Percentiles rank a stretch among this genome's conserved stretches.
Conservation (phyloP, 2,329 filamentous ascomycete genomes). For the Hypoxylon sp. region DNA sequence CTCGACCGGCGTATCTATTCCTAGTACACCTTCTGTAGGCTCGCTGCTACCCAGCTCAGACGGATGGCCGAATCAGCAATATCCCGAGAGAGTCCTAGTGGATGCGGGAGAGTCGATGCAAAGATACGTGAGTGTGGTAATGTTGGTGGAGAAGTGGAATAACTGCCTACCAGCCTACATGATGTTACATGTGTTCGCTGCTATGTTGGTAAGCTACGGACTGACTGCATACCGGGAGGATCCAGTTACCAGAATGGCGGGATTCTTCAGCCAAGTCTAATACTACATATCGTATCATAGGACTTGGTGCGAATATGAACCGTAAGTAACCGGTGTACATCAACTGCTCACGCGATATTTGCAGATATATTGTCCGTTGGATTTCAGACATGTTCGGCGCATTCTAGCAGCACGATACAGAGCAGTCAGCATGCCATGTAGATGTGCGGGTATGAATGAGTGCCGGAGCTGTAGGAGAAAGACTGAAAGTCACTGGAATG, state of each 20-base stretch:
- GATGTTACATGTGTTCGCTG: too few relatives aligned
- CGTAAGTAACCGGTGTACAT: not conserved
- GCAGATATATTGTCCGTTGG: not conserved
- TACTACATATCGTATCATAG: too few relatives aligned
- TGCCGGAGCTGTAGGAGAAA: too few relatives aligned
- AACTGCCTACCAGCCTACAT: too few relatives aligned
- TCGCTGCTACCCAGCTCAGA: not conserved
- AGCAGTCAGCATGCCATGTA: too few relatives aligned
- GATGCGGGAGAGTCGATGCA: not conserved
- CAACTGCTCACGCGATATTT: not conserved
- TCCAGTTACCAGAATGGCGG: not conserved
- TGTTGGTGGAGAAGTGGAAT: slow-evolving; percentile 1
- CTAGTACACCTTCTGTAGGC: too few relatives aligned
- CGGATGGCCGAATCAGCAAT: slow-evolving; percentile 8
- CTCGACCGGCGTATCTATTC: too few relatives aligned
- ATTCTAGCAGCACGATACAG: not conserved
- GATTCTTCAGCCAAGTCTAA: not conserved
- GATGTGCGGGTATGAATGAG: not conserved
- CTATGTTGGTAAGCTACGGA: not conserved
- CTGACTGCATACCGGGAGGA: not conserved
- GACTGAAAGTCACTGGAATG: not conserved
- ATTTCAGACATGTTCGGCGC: not conserved
- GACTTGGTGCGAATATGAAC: not conserved
- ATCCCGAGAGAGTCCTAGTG: slow-evolving; percentile 13
- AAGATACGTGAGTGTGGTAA: not conserved